A percentile compares a stretch with the other conserved stretches of the same genome.
phyloP scores from a whole-genome alignment of 495 filamentous ascomycete genomes.

The Amorphotheca resinae region DNA sequence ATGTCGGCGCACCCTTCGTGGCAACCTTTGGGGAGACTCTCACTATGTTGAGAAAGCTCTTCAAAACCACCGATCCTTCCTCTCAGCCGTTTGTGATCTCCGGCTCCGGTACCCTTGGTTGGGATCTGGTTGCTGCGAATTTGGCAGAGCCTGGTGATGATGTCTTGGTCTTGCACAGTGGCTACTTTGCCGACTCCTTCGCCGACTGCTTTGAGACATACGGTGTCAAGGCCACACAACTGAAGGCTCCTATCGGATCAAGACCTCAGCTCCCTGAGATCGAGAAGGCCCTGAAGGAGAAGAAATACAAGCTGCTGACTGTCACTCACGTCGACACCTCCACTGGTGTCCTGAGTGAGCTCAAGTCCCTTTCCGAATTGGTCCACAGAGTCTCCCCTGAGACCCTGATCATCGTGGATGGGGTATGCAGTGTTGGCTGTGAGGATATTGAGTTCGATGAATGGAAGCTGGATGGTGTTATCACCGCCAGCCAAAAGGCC shows the following conservation, averaged over 20 bases:
- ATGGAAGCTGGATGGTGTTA: constrained; percentile 85
- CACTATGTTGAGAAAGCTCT: constrained; percentile 78
- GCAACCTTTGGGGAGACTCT: constrained; percentile 82
- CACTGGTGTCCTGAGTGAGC: constrained; percentile 84
- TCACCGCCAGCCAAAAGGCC: constrained; percentile 92
- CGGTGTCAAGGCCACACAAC: constrained; percentile 74
- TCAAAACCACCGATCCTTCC: constrained; percentile 69
- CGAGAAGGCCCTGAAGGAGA: constrained; percentile 74
- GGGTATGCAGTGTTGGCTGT: constrained; percentile 90
- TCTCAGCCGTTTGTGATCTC: constrained; percentile 88
- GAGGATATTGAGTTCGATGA: constrained; percentile 94
- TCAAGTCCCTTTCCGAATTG: constrained; percentile 69
- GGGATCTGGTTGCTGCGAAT: constrained; percentile 91
- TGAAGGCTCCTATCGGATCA: constrained; percentile 80
- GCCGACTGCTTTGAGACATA: constrained; percentile 84
- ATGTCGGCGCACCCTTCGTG: constrained; percentile 81
- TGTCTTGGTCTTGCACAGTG: constrained; percentile 83
- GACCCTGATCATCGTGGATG: constrained; percentile 84
- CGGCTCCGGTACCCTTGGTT: constrained; percentile 90
- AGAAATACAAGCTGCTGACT: constrained; percentile 82
- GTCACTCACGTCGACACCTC: constrained; percentile 97
- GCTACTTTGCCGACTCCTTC: constrained; percentile 96
- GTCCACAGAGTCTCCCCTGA: constrained; percentile 78
- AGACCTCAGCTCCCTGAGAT: constrained; percentile 79
- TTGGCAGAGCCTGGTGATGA: constrained; percentile 78